Evolutionary conservation across 2,329 filamentous ascomycete genomes (phyloP).

Genomic region (Venturia nashicola): DNA sequence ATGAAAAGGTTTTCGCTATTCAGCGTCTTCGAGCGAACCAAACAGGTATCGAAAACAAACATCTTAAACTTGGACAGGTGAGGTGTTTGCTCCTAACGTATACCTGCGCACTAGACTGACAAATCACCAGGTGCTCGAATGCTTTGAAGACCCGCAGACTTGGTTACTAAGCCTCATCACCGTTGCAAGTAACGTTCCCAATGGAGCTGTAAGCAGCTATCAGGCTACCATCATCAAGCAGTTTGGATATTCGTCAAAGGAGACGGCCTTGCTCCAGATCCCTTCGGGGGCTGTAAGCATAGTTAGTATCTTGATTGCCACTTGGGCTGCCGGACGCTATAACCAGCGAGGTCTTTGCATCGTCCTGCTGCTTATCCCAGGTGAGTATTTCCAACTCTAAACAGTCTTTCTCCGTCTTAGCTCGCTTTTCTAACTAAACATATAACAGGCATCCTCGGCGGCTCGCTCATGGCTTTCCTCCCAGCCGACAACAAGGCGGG

Average conservation of each 20-base stretch:
- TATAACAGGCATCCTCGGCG: slow-evolving; percentile 54
- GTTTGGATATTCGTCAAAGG: slow-evolving; percentile 29
- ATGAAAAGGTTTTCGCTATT: slow-evolving; percentile 21
- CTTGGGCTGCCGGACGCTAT: slow-evolving; percentile 1
- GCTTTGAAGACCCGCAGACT: slow-evolving; percentile 21
- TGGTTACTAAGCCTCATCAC: slow-evolving; percentile 23
- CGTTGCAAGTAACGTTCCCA: slow-evolving; percentile 23
- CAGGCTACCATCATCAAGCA: slow-evolving; percentile 19
- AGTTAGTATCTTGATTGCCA: slow-evolving; percentile 7
- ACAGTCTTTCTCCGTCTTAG: slow-evolving; percentile 31
- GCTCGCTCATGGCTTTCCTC: slow-evolving; percentile 62
- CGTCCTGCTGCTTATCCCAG: slow-evolving; percentile 39
- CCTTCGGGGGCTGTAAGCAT: slow-evolving; percentile 22
- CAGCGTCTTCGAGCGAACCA: slow-evolving; percentile 21
- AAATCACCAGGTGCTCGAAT: slow-evolving; percentile 11
- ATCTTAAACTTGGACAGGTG: slow-evolving; percentile 19
- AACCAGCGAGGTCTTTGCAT: background rate
- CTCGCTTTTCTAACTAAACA: slow-evolving; percentile 49
- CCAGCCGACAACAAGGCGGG: slow-evolving; percentile 52
- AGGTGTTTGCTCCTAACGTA: too few species aligned
- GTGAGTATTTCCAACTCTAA: slow-evolving; percentile 46
- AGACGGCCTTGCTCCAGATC: slow-evolving; percentile 22
- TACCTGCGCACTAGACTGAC: too few species aligned
- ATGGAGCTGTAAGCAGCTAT: slow-evolving; percentile 30
- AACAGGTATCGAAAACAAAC: slow-evolving; percentile 25